Evolutionary conservation across 164 flowering plant species (phyloP).

Genomic region (Echeveria elegans): DNA sequence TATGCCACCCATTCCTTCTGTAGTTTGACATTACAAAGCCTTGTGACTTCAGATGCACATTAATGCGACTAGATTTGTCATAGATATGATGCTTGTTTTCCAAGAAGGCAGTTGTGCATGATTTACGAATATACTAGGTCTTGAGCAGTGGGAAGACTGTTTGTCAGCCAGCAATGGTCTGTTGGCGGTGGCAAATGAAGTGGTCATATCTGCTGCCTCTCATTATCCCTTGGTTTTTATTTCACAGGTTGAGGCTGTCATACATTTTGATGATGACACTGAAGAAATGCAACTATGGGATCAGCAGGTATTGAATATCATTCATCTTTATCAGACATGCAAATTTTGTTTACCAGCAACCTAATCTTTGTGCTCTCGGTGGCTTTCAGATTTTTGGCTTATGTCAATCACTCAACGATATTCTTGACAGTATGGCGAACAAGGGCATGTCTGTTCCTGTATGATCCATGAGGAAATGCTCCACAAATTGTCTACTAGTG

Average conservation of each 20-base stretch:
- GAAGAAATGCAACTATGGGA: slow-evolving; percentile 98
- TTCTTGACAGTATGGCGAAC: slow-evolving; percentile 85
- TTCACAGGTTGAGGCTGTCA: slow-evolving; percentile 84
- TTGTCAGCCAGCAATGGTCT: background rate
- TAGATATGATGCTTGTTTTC: background rate
- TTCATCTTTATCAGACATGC: background rate
- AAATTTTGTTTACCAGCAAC: background rate
- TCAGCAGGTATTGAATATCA: slow-evolving; percentile 52
- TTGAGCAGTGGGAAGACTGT: background rate
- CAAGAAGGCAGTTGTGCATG: background rate
- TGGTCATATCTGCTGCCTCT: background rate
- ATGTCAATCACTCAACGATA: slow-evolving; percentile 88
- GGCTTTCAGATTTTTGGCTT: slow-evolving; percentile 72
- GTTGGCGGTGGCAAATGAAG: background rate
- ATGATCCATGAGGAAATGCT: slow-evolving; percentile 18
- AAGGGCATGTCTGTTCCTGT: slow-evolving; percentile 79
- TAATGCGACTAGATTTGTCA: too few species aligned
- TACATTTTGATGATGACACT: slow-evolving; percentile 97
- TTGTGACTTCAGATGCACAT: too few species aligned
- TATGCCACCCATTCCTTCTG: too few species aligned
- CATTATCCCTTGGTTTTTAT: background rate
- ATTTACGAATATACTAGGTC: background rate
- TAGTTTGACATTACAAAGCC: too few species aligned
- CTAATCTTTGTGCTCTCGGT: background rate
- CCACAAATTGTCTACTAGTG: background rate